Conservation (phyloP, 805 yeast genomes). For the Nakazawaea siamensis region DNA sequence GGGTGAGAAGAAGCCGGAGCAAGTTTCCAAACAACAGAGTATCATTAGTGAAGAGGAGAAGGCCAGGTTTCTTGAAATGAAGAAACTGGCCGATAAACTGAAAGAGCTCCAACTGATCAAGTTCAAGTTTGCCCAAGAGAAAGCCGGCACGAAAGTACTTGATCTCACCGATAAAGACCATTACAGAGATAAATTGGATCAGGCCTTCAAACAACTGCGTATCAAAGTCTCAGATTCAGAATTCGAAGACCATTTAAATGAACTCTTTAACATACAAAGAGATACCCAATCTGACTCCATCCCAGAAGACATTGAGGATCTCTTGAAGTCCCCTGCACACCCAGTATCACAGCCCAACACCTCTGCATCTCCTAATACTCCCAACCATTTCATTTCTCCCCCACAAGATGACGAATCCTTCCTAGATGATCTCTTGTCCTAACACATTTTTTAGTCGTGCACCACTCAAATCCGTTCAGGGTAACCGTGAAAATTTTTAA, state of each 20-base stretch:
- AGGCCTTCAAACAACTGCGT: slow-evolving; percentile 1
- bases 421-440: slow-evolving; percentile 13
- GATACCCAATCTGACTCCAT: too few relatives aligned
- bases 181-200: slow-evolving; percentile 12
- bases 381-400: too few relatives aligned
- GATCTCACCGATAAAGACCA: slow-evolving; percentile 12
- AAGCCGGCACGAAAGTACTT: slow-evolving; percentile 9
- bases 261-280: too few relatives aligned
- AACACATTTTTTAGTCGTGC: slow-evolving; percentile 3
- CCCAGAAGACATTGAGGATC: too few relatives aligned
- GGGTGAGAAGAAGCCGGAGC: slow-evolving; percentile 1
- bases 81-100: slow-evolving; percentile 15
- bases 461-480: slow-evolving; percentile 3
- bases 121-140: slow-evolving; percentile 12
- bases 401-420: slow-evolving; percentile 14
- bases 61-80: slow-evolving; percentile 15
- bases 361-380: too few relatives aligned
- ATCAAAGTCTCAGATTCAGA: slow-evolving; percentile 2
- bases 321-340: too few relatives aligned
- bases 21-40: slow-evolving; percentile 1
- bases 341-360: too few relatives aligned
- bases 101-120: slow-evolving; percentile 14
- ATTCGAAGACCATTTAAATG: slow-evolving; percentile 16
- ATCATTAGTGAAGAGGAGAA: slow-evolving; percentile 16
- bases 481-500: slow-evolving; percentile 2